These are phyloP conservation scores for Aquilaria sinensis DNA, from an alignment of 345 rosid species.

Conservation along the genomic window DNA sequence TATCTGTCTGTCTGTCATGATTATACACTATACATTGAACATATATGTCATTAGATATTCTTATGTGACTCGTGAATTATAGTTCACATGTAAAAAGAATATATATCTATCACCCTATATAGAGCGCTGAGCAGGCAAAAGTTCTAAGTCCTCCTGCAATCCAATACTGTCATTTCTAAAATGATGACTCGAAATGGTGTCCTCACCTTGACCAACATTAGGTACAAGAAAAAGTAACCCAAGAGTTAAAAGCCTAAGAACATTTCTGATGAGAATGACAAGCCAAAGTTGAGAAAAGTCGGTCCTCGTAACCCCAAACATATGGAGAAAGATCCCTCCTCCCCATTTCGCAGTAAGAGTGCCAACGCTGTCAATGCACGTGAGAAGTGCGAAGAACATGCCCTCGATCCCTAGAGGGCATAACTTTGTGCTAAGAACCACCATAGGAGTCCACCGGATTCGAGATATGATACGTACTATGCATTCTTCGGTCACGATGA, in stretches of 20 bases:
- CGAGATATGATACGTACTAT: constrained; percentile 44
- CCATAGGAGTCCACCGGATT: constrained; percentile 80
- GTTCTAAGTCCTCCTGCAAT: constrained; percentile 30
- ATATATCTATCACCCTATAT: constrained; percentile 1
- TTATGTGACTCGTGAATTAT: too few species aligned
- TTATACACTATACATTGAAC: too few species aligned
- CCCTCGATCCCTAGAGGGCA: constrained; percentile 85
- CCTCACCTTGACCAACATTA: constrained; percentile 37
- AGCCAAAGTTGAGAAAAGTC: constrained; percentile 63
- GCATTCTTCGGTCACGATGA: constrained; percentile 64
- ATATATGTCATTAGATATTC: too few species aligned
- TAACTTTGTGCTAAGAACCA: constrained; percentile 62
- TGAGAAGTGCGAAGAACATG: constrained; percentile 65
- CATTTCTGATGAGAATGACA: constrained; percentile 51
- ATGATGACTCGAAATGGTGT: constrained; percentile 33
- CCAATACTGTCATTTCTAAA: constrained; percentile 10
- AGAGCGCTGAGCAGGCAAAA: constrained; percentile 14
- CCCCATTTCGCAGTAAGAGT: constrained; percentile 55
- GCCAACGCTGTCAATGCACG: constrained; percentile 76
- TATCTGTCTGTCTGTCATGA: too few species aligned
- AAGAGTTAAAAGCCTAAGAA: constrained; percentile 46
- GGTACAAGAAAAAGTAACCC: constrained; percentile 69
- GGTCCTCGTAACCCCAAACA: constrained; percentile 51
- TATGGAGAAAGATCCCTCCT: constrained; percentile 59
- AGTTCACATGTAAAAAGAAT: background rate